Evolutionary conservation across 2,329 filamentous ascomycete species (phyloP), one percentile per base, ranked within the genome.

Genomic region (Zopfia rhizophila): DNA sequence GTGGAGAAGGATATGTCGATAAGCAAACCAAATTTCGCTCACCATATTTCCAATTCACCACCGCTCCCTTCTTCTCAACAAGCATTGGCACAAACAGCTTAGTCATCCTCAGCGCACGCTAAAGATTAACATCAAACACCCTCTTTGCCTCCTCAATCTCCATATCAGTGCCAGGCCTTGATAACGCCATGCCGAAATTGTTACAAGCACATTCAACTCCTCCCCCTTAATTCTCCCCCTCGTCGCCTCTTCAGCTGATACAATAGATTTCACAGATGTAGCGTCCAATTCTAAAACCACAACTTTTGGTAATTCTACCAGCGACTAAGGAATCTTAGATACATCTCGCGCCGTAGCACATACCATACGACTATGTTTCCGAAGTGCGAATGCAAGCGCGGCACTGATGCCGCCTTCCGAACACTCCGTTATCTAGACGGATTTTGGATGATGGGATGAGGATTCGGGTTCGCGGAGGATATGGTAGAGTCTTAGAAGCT

Each of bases 331-430:
- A 43, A 72, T 61, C 39, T 73, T 75, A n/a, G 57, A 16, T 1
- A 55, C 49, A 31, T 71, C 60, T 11, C 75, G 72, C 4, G 71
- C 68, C 1, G 75, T 76, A 2, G 75, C 76, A 51, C 71, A 74
- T 45, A 79, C 74, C 22, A 70, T 61, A n/a, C 62, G 68, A 4
- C 70, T 71, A 3, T 51, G 47, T 24, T 68, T 49, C 39, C 70
- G 64, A 51, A 78, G 73, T 14, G 61, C 66, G 2, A 58, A 40
- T 1, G 70, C 72, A 1, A 79, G 63, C 1, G 72, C 74, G 1
- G 59, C 54, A 7, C 77, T 76, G 10, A 76, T 66, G 22, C 75
- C 71, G 31, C 71, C 73, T 12, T 63, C 66, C 3, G 42, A 51
- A 45, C 59, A 65, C 32, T 60, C 61, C 1, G 61, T 65, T 7